Evolutionary conservation across 768 basidiomycete species (phyloP), one percentile per base, ranked within the genome.

Genomic region (Panus rudis): DNA sequence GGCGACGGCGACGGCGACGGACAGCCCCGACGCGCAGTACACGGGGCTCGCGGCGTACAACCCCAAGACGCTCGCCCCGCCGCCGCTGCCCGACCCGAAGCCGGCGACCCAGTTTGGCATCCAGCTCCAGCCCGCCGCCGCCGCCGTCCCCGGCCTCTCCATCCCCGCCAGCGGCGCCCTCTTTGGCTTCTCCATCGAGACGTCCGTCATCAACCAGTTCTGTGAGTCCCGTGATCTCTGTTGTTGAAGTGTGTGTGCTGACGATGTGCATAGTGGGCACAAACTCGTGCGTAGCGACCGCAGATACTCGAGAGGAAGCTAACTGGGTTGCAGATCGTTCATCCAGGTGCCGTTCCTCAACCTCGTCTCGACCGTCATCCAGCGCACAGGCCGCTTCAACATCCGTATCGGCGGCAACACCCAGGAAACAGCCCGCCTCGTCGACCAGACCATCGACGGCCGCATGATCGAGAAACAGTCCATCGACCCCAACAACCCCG

Each of bases 381-480:
- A 75, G 51, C 72, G 88, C 21, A 73, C 75, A 3, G 85, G 85
- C 3, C 54, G 61, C 1, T 76, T 86, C 6, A 62, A 71, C 11
- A 61, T 89, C n/a, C 76, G 87, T 39, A 67, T 90, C 1, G 87
- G 88, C 20, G 87, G 87, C 35, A 90, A 90, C 61, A 80, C 82
- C 0, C 88, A 90, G 56, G 88, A 92, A 43, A 72, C 67, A 3
- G 81, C 68, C 5, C 60, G 62, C 4, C 58, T 78, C 47, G 78
- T 77, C 7, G 63, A 65, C 35, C 68, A 63, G 26, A 71, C 79
- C 6, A 56, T 72, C 0, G 69, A 77, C 37, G 67, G 67, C 17
- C 51, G 62, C 8, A 70, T 71, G 19, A 61, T 84, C 20, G 64
- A 73, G 37, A 87, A 85, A 68, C 42, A 45, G 55, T 1, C 45